Percentiles rank a stretch among this genome's conserved stretches.
These are phyloP conservation scores for Eleusine indica DNA, from an alignment of 176 grass and related monocot genomes.

Conservation along the genomic window DNA sequence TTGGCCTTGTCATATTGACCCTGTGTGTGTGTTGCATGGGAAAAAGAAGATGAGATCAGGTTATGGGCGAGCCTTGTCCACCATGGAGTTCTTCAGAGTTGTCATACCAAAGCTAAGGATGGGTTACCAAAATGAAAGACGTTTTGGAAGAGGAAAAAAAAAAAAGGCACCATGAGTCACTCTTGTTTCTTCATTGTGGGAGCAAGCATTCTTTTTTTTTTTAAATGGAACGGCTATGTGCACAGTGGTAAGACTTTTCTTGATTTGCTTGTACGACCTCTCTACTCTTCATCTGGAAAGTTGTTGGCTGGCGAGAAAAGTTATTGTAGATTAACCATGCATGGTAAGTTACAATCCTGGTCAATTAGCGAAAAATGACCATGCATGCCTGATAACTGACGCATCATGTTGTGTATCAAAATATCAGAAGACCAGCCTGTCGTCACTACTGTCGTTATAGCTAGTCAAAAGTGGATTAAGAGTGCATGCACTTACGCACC, in stretches of 20 bases:
- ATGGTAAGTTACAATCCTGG: neutral
- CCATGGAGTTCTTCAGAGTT: neutral
- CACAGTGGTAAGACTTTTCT: no score
- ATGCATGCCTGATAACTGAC: neutral
- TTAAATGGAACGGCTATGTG: no score
- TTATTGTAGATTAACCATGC: no score
- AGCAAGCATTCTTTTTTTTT: no score
- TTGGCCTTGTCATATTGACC: neutral
- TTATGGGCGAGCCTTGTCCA: neutral
- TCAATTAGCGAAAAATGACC: neutral
- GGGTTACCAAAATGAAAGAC: no score
- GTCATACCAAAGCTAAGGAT: no score
- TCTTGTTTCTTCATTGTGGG: no score
- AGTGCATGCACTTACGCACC: constrained; percentile 29
- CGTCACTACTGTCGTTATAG: neutral
- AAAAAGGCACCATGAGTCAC: no score
- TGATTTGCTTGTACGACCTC: neutral
- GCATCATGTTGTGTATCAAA: constrained; percentile 1
- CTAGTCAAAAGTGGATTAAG: constrained; percentile 21
- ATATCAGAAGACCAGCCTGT: neutral
- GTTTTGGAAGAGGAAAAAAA: no score
- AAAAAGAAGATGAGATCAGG: neutral
- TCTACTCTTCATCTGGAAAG: no score
- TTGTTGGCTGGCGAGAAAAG: no score
- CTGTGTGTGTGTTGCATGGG: neutral